Percentiles rank a stretch among this genome's conserved stretches.
phyloP scores from a whole-genome alignment of 2,329 filamentous ascomycete genomes.

The Dothideomycetes sp. region DNA sequence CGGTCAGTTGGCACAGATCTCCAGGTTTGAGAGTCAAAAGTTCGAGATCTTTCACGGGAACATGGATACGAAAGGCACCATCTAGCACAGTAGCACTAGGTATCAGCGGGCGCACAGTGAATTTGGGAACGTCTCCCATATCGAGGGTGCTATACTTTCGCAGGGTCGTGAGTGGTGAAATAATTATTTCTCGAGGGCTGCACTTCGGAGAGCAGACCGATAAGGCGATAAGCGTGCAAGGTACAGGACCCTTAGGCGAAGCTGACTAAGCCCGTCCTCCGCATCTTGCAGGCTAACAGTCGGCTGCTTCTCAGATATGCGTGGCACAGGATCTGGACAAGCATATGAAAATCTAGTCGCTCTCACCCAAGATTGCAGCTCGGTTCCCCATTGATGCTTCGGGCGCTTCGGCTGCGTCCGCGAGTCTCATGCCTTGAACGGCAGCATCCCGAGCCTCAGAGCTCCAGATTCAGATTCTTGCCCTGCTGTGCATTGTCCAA shows the following conservation, averaged over 20 bases:
- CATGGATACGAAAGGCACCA: slow-evolving; percentile 48
- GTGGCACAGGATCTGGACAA: too few relatives aligned
- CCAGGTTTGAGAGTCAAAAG: slow-evolving; percentile 45
- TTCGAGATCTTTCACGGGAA: slow-evolving; percentile 45
- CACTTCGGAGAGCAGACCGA: too few relatives aligned
- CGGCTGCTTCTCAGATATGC: too few relatives aligned
- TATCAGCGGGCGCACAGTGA: slow-evolving; percentile 44
- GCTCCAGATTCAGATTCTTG: too few relatives aligned
- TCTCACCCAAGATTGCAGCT: background rate
- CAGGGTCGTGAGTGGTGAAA: too few relatives aligned
- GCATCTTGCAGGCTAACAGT: too few relatives aligned
- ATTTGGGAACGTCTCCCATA: slow-evolving; percentile 17
- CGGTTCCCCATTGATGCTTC: slow-evolving; percentile 6
- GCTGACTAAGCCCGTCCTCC: background rate
- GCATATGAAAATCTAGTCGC: too few relatives aligned
- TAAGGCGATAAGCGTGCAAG: too few relatives aligned
- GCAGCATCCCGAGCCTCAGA: slow-evolving; percentile 4
- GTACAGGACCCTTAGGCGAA: too few relatives aligned
- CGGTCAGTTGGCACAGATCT: slow-evolving; percentile 45
- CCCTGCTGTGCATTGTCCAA: too few relatives aligned
- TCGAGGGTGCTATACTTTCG: background rate
- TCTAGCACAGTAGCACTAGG: slow-evolving; percentile 35
- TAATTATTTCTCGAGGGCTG: background rate
- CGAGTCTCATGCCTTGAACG: slow-evolving; percentile 8
- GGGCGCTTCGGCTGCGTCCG: slow-evolving; percentile 3